Percentiles rank a stretch among this genome's conserved stretches.
phyloP scores from a whole-genome alignment of 2,329 filamentous ascomycete species.

The Scytalidium sp. region DNA sequence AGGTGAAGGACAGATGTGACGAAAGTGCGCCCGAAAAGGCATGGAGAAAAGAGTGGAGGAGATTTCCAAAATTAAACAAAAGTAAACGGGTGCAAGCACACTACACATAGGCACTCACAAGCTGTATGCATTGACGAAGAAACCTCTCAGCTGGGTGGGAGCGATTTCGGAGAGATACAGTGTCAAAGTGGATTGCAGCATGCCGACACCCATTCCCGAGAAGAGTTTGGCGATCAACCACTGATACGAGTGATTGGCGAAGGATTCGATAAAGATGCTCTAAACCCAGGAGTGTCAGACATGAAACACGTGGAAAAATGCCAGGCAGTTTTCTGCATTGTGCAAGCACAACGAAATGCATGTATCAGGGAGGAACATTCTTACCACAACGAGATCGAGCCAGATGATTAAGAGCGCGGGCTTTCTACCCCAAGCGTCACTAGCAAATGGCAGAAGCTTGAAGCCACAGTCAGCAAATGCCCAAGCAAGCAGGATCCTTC shows the following conservation, averaged over 20 bases:
- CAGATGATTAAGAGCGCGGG: constrained; percentile 28
- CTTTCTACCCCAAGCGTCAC: constrained; percentile 29
- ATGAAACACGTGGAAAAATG: too few species aligned
- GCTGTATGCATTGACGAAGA: constrained; percentile 13
- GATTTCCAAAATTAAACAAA: too few species aligned
- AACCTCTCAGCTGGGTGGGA: constrained; percentile 16
- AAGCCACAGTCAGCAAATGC: background rate
- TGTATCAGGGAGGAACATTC: too few species aligned
- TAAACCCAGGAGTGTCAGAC: background rate
- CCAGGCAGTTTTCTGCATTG: too few species aligned
- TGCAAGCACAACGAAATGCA: too few species aligned
- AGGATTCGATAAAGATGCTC: constrained; percentile 16
- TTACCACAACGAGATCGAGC: constrained; percentile 25
- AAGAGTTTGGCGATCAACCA: constrained; percentile 19
- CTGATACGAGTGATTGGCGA: constrained; percentile 12
- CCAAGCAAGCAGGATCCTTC: too few species aligned
- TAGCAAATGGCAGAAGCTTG: constrained; percentile 17
- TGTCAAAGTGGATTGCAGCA: constrained; percentile 18
- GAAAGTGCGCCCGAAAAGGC: too few species aligned
- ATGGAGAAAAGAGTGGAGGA: too few species aligned
- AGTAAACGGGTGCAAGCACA: too few species aligned
- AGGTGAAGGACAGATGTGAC: too few species aligned
- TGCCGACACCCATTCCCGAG: constrained; percentile 17
- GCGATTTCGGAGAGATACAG: constrained; percentile 18
- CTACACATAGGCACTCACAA: constrained; percentile 9